phyloP scores from a whole-genome alignment of 805 yeast genomes.

The Schwanniomyces pseudopolymorphus region DNA sequence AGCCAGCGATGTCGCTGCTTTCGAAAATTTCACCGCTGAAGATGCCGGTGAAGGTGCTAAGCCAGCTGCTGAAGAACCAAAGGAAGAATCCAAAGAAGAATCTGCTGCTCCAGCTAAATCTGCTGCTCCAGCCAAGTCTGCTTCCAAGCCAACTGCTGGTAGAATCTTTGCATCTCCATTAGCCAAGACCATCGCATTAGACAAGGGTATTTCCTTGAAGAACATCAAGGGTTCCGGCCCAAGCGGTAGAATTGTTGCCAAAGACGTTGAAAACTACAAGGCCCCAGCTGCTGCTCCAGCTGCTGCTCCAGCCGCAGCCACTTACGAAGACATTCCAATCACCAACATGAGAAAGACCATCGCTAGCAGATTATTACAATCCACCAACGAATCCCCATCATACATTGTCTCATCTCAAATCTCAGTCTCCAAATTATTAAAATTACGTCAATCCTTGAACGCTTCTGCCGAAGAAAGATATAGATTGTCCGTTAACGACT shows the following conservation, averaged over 20 bases:
- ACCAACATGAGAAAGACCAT: constrained; percentile 92
- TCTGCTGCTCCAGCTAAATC: constrained; percentile 19
- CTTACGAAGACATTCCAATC: constrained; percentile 81
- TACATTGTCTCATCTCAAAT: constrained; percentile 87
- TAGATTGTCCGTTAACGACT: constrained; percentile 91
- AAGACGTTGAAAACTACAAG: constrained; percentile 78
- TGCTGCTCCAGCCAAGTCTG: constrained; percentile 23
- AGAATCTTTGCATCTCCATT: constrained; percentile 93
- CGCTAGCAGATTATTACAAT: constrained; percentile 81
- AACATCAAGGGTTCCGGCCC: constrained; percentile 92
- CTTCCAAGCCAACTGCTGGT: constrained; percentile 45
- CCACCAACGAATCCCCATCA: constrained; percentile 85
- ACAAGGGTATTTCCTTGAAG: constrained; percentile 85
- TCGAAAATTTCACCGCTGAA: constrained; percentile 77
- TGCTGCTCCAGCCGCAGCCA: constrained; percentile 51
- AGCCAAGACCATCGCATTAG: constrained; percentile 91
- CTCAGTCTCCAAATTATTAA: constrained; percentile 85
- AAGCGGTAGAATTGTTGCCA: constrained; percentile 87
- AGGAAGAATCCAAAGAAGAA: constrained; percentile 27
- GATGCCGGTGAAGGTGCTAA: constrained; percentile 64
- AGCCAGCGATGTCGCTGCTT: constrained; percentile 79
- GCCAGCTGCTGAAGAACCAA: constrained; percentile 33
- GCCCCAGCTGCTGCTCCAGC: constrained; percentile 47
- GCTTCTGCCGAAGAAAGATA: constrained; percentile 81
- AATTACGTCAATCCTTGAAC: constrained; percentile 88